phyloP scores from a whole-genome alignment of 768 basidiomycete species.

The Serendipita sp. region DNA sequence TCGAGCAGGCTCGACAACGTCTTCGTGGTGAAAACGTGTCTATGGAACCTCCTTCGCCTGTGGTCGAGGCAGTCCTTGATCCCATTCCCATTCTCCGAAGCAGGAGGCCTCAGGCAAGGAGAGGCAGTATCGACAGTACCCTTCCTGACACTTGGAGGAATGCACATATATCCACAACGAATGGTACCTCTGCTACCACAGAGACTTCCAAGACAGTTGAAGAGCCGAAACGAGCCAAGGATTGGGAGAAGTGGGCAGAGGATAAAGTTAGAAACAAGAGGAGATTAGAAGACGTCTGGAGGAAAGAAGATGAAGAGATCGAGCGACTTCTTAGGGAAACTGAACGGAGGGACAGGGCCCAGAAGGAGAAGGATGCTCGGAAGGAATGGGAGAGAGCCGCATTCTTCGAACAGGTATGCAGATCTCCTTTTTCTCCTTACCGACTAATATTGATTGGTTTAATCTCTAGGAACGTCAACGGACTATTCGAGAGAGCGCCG shows the following conservation, averaged over 20 bases:
- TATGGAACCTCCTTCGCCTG: neutral
- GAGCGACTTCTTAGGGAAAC: neutral
- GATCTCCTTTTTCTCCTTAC: neutral
- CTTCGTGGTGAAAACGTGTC: neutral
- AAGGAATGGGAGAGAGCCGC: conserved; percentile 9
- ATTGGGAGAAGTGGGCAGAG: neutral
- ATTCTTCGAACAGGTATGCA: neutral
- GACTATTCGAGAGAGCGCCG: conserved; percentile 7
- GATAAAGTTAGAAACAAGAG: neutral
- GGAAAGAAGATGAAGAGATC: neutral
- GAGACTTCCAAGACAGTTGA: neutral
- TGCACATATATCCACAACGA: neutral
- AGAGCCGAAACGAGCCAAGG: neutral
- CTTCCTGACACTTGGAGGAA: neutral
- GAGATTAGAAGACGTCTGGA: neutral
- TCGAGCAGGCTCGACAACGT: neutral
- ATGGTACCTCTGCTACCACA: neutral
- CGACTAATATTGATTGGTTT: neutral
- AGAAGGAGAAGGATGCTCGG: conserved; percentile 7
- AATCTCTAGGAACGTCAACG: conserved; percentile 8
- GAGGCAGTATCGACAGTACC: neutral
- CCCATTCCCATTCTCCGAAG: neutral
- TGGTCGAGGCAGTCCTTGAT: neutral
- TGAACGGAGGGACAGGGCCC: conserved; percentile 8
- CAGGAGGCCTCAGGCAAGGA: neutral